Base-by-base conservation (phyloP, 2,329 filamentous ascomycete genomes). In the Talaromyces islandicus region DNA sequence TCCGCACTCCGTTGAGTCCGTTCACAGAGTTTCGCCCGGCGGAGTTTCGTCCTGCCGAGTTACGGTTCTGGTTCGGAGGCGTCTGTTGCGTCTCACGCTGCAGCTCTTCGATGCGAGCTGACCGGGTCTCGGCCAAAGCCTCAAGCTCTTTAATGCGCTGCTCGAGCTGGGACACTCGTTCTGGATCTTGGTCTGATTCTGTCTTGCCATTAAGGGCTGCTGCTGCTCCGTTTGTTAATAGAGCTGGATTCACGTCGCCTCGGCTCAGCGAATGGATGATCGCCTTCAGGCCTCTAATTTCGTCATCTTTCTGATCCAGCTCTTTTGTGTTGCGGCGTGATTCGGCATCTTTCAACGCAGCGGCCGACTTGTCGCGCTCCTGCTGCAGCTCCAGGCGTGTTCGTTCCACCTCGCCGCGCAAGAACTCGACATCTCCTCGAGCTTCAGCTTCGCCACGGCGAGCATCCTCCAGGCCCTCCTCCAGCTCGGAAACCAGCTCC, bases 221-320 rank as follows among this genome's bases (percentile, higher is more conserved):
- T 29, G 64, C 59, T 27, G 65, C 54, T 29, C 67, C 70, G 60
- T 72, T 72, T 32, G 64, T 68, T 25, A 70, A 59, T 46, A 69
- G 62, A 38, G 67, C 60, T 25, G 69, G 64, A 59, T 68, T 69
- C 14, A 71, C 66, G 30, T 74, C 75, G 27, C 74, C 91, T 63
- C 91, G 84, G 73, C 92, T 96, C 41, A 99, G 81, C 19, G 91
- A 96, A 76, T 97, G 93, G 62, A 99, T 97, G 71, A 99, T 97
- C 50, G 94, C 93, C 76, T 97, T 99, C 65, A 99, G 83, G 53
- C 94, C 94, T 63, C 93, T 85, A 69, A 99, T 97, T 78, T 99
- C 94, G 68, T 99, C 94, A 69, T 99, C 93, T 72, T 95, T 94
- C 71, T 96, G 90, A 71, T 95, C 92, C 30, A 97, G 76, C 64